Base-by-base conservation (phyloP, 352 stramenopile species). In the Plasmopara viticola region DNA sequence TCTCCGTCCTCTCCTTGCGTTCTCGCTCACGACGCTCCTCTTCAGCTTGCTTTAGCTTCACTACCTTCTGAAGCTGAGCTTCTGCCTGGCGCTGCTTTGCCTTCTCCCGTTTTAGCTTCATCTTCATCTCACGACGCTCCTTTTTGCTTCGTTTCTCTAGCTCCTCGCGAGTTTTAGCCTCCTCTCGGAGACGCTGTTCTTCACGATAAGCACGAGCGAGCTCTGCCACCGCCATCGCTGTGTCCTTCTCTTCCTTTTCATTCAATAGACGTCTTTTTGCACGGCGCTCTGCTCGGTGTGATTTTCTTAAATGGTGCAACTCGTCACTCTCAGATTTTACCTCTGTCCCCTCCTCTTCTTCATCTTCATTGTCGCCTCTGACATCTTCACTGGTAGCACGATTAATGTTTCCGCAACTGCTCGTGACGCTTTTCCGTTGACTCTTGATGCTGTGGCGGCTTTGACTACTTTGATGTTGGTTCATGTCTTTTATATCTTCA, bases 71-170 rank as follows among this genome's bases (percentile, higher is more conserved):
- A 2, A 72, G 56, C 39, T 76, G 60, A 4, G 56, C 68, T 41
- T 78, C 62, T 13, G 66, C 66, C 46, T 70, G 66, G 14, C 59
- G 62, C 37, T 75, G 64, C 25, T 72, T 64, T 1, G 60, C 48
- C 38, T 77, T 74, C 29, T 78, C 60, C 1, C 60, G 53, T 52
- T 78, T 74, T 9, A 71, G 18, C 20, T 69, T 70, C 9, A 70
- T 62, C 33, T 72, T 74, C 44, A 72, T 59, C 33, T 74, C 62
- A 15, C 64, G 61, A 4, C 65, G 62, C 46, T 78, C 58, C 31
- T 72, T 69, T 56, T 72, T 74, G 34, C 66, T 58, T 5, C 67
- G 65, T 53, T 74, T 74, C 42, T 72, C 58, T 25, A 63, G 62
- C 49, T 74, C 58, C 10, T 74, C 62, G 1, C 53, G 64, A n/a